These are phyloP conservation scores for Bryoerythrophyllum caledonicum DNA, from an alignment of 225 moss, liverwort and hornwort species.

Conservation along the genomic window DNA sequence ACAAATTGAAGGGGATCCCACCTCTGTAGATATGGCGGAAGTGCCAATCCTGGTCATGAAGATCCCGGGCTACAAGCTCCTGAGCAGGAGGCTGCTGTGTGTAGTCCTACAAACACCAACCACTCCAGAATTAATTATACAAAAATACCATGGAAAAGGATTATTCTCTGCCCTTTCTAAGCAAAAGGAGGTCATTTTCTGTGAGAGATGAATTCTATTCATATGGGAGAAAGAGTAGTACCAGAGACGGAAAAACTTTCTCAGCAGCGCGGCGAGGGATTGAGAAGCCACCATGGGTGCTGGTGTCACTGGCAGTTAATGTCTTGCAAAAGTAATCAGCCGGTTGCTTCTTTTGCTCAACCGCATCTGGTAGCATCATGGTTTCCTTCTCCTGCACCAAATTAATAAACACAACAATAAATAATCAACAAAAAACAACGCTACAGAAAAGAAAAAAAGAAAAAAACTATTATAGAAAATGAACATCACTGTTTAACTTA, in stretches of 20 bases:
- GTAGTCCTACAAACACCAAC: constrained; percentile 62
- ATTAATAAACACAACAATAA: too few relatives aligned
- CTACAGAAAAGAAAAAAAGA: not conserved
- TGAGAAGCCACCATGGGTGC: constrained; percentile 86
- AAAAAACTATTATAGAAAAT: not conserved
- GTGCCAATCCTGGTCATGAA: constrained; percentile 87
- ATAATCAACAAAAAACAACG: too few relatives aligned
- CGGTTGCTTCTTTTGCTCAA: constrained; percentile 38
- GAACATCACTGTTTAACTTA: not conserved
- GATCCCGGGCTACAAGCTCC: constrained; percentile 82
- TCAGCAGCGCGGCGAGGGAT: constrained; percentile 75
- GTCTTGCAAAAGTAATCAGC: constrained; percentile 58
- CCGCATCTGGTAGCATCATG: constrained; percentile 34
- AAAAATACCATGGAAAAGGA: too few relatives aligned
- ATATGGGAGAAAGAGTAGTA: constrained; percentile 9
- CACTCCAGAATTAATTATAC: not conserved
- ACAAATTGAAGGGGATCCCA: constrained; percentile 10
- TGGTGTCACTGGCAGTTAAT: constrained; percentile 76
- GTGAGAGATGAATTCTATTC: not conserved
- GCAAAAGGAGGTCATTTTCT: too few relatives aligned
- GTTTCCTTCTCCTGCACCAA: constrained; percentile 29
- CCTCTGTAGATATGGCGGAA: constrained; percentile 93
- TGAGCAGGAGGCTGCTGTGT: constrained; percentile 70
- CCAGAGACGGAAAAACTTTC: constrained; percentile 66
- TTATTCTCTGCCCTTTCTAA: too few relatives aligned